phyloP scores from a whole-genome alignment of 495 filamentous ascomycete genomes.

The Penicillium maclennaniae region DNA sequence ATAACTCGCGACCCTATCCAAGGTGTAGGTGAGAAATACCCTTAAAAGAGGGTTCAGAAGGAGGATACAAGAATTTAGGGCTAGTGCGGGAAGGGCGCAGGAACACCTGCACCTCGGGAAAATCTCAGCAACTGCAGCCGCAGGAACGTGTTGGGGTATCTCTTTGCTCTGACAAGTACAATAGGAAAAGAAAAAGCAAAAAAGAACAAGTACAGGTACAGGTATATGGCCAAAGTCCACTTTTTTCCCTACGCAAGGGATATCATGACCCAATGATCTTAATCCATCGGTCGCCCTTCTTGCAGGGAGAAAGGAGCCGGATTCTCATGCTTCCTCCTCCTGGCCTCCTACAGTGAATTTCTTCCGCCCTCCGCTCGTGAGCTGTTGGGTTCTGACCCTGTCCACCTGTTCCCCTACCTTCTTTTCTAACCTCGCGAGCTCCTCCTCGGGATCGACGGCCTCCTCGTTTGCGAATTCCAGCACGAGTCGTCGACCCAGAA shows the following conservation, averaged over 20 bases:
- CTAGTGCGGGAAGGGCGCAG: slow-evolving; percentile 16
- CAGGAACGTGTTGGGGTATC: slow-evolving; percentile 43
- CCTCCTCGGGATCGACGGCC: slow-evolving; percentile 84
- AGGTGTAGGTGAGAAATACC: neutral
- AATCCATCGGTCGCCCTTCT: slow-evolving; percentile 22
- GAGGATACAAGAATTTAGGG: slow-evolving; percentile 18
- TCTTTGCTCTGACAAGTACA: slow-evolving; percentile 18
- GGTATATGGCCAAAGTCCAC: slow-evolving; percentile 5
- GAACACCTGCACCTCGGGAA: slow-evolving; percentile 25
- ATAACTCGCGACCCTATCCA: slow-evolving; percentile 21
- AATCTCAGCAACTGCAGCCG: slow-evolving; percentile 31
- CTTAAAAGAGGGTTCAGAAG: slow-evolving; percentile 4
- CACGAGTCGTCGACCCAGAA: slow-evolving; percentile 82
- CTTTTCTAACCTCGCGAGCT: slow-evolving; percentile 92
- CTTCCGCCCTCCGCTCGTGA: slow-evolving; percentile 76
- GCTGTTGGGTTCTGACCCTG: slow-evolving; percentile 81
- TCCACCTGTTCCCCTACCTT: slow-evolving; percentile 85
- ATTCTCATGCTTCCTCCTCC: slow-evolving; percentile 55
- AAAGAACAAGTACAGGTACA: slow-evolving; percentile 34
- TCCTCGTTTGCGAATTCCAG: slow-evolving; percentile 86
- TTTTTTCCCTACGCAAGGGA: slow-evolving; percentile 36
- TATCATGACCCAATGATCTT: slow-evolving; percentile 20
- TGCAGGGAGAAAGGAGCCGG: slow-evolving; percentile 34
- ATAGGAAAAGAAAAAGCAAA: slow-evolving; percentile 15
- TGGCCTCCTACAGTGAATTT: slow-evolving; percentile 79